phyloP scores from a whole-genome alignment of 495 filamentous ascomycete species.

The Umbilicaria muhlenbergii region DNA sequence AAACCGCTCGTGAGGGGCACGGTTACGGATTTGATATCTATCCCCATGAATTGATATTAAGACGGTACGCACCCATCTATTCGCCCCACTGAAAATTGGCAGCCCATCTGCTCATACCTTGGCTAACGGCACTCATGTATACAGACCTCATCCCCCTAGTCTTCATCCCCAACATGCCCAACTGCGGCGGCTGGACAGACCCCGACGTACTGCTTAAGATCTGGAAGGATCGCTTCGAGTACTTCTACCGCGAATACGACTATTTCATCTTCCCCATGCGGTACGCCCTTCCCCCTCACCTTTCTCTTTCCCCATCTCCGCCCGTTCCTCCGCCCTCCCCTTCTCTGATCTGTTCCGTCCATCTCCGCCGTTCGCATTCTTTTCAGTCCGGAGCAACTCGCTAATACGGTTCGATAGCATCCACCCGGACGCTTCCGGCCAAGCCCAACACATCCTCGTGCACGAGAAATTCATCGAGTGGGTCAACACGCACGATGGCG shows the following conservation, averaged over 20 bases:
- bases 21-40: no score
- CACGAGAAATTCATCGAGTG: constrained; percentile 51
- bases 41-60: background rate
- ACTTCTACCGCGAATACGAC: constrained; percentile 50
- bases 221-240: constrained; percentile 41
- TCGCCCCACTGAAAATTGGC: background rate
- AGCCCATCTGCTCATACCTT: background rate
- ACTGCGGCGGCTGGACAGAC: no score
- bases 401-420: constrained; percentile 20
- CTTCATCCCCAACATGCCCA: background rate
- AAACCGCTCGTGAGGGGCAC: no score
- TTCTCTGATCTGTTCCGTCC: no score
- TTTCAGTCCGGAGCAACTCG: no score
- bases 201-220: no score
- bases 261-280: constrained; percentile 47
- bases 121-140: background rate
- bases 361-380: no score
- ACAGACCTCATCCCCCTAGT: constrained; percentile 20
- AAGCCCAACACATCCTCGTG: constrained; percentile 47
- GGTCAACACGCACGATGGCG: constrained; percentile 52
- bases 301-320: no score
- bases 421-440: constrained; percentile 47
- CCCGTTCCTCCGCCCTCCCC: no score
- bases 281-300: no score
- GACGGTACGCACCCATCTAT: background rate